Percentiles rank a stretch among this genome's conserved stretches.
These are phyloP conservation scores for Somion occarium DNA, from an alignment of 1,284 basidiomycete species.

Conservation along the genomic window DNA sequence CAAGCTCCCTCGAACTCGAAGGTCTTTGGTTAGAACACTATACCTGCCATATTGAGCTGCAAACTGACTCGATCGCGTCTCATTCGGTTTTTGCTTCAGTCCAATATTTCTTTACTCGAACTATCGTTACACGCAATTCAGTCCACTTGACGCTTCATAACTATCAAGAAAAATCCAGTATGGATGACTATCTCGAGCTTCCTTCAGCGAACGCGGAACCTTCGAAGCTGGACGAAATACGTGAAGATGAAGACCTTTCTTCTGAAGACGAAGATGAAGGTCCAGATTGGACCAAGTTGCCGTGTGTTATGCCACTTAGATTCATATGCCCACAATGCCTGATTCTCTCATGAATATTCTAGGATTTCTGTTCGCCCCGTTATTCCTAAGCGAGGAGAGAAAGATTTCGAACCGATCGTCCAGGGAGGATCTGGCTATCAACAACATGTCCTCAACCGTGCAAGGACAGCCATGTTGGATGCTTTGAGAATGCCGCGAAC, in stretches of 20 bases:
- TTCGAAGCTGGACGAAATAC: constrained; percentile 17
- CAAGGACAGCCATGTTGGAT: constrained; percentile 80
- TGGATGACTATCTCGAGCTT: constrained; percentile 31
- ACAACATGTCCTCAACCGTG: constrained; percentile 63
- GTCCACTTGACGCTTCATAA: too few species aligned
- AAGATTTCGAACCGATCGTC: constrained; percentile 87
- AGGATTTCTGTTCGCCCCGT: constrained; percentile 33
- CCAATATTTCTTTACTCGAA: too few species aligned
- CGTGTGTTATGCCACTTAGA: constrained; percentile 26
- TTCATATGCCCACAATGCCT: background rate
- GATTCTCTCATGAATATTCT: too few species aligned
- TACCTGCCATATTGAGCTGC: background rate
- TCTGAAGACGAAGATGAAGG: constrained; percentile 56
- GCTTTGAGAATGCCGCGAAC: constrained; percentile 71
- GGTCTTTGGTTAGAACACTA: too few species aligned
- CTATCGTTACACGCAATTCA: too few species aligned
- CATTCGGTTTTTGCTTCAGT: too few species aligned
- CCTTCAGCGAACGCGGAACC: constrained; percentile 20
- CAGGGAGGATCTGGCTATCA: constrained; percentile 80
- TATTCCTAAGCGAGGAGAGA: constrained; percentile 92
- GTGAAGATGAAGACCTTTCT: constrained; percentile 42
- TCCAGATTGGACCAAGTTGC: constrained; percentile 57
- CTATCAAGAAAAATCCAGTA: constrained; percentile 11
- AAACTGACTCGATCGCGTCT: too few species aligned
- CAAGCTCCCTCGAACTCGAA: too few species aligned